Evolutionary conservation across 108 stramenopile species (phyloP).

Genomic region (Skeletonema menzelii): DNA sequence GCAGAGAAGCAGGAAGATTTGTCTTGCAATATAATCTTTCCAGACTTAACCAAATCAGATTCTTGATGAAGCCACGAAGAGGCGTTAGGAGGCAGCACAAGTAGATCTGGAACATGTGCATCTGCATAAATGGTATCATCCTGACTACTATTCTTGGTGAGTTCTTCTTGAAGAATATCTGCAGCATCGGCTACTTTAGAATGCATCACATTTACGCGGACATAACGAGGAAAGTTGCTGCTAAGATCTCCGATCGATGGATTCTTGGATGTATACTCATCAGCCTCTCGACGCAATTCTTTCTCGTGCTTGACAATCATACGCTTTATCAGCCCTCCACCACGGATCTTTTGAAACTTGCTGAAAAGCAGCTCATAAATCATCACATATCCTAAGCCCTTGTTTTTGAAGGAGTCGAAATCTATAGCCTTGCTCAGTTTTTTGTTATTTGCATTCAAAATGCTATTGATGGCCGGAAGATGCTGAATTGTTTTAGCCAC

Average conservation of each 20-base stretch:
- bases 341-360: constrained; percentile 77
- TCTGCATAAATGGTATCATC: constrained; percentile 55
- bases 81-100: constrained; percentile 68
- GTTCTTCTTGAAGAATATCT: constrained; percentile 26
- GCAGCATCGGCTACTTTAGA: constrained; percentile 44
- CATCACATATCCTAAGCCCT: constrained; percentile 77
- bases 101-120: constrained; percentile 80
- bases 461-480: constrained; percentile 31
- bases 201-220: constrained; percentile 81
- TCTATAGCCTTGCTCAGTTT: constrained; percentile 38
- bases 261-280: constrained; percentile 18
- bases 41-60: constrained; percentile 68
- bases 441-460: constrained; percentile 27
- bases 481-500: constrained; percentile 51
- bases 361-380: constrained; percentile 82
- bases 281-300: constrained; percentile 29
- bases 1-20: constrained; percentile 97
- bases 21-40: constrained; percentile 88
- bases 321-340: constrained; percentile 85
- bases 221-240: constrained; percentile 73
- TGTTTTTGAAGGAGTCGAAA: constrained; percentile 42
- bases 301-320: constrained; percentile 68
- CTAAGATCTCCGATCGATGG: not conserved
- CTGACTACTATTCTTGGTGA: not conserved
- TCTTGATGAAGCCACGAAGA: constrained; percentile 44